phyloP scores from a whole-genome alignment of 805 yeast species.

The Saccharomycopsis olivae region DNA sequence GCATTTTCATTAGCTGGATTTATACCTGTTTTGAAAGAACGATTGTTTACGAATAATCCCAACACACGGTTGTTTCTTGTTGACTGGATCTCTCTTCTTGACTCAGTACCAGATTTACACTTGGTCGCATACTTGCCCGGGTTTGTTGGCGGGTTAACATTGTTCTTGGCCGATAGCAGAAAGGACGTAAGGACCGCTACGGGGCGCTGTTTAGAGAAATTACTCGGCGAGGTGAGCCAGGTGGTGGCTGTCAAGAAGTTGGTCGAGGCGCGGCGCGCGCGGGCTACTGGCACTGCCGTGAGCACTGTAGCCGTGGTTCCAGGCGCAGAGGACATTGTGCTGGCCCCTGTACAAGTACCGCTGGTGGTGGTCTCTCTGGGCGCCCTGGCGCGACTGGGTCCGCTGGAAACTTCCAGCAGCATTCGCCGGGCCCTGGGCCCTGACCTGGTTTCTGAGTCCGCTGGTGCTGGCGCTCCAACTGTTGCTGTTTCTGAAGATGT shows the following conservation, averaged over 20 bases:
- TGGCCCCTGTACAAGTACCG: neutral
- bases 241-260: constrained; percentile 58
- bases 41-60: constrained; percentile 88
- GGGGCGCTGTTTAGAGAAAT: constrained; percentile 59
- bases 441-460: neutral
- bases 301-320: constrained; percentile 19
- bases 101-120: constrained; percentile 87
- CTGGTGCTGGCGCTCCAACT: neutral
- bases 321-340: constrained; percentile 12
- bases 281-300: too few relatives aligned
- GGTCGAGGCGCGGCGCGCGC: constrained; percentile 32
- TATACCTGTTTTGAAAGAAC: constrained; percentile 81
- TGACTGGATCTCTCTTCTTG: constrained; percentile 87
- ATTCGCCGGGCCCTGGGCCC: neutral
- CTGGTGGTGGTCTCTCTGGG: neutral
- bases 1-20: constrained; percentile 83
- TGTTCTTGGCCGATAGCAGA: constrained; percentile 72
- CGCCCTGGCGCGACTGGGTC: neutral
- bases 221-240: constrained; percentile 70
- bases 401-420: neutral
- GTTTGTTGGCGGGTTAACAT: constrained; percentile 72
- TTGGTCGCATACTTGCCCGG: constrained; percentile 80
- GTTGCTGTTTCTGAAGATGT: neutral
- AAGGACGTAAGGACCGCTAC: constrained; percentile 84
- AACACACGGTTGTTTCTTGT: constrained; percentile 85